A percentile compares a stretch with the other conserved stretches of the same genome.
Conservation (phyloP, 306 rosid genomes). For the Citrullus colocynthis region DNA sequence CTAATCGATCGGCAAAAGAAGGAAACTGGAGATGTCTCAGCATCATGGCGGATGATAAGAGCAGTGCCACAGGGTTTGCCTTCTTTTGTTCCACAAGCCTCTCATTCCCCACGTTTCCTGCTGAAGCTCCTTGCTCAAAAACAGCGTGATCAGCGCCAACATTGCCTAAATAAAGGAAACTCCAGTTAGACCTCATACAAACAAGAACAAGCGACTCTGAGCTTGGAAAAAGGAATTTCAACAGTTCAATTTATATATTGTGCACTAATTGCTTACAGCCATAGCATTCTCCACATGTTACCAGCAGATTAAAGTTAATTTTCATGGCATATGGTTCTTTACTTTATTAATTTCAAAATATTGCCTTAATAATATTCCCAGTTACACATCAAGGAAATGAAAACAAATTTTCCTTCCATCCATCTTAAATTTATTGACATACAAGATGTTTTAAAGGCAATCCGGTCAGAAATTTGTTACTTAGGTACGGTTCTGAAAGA, state of each 20-base stretch:
- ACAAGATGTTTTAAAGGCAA: neutral
- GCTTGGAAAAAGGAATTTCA: neutral
- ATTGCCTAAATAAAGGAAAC: constrained; percentile 42
- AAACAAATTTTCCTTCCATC: neutral
- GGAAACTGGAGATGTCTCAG: constrained; percentile 92
- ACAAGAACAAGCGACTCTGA: neutral
- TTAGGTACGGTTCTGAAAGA: neutral
- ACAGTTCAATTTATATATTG: neutral
- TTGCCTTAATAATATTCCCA: neutral
- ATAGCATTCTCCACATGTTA: neutral
- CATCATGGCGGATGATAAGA: constrained; percentile 94
- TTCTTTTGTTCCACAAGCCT: constrained; percentile 41
- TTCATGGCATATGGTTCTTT: neutral
- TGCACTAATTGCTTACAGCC: neutral
- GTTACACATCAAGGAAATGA: neutral
- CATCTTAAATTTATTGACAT: neutral
- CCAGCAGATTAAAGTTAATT: neutral
- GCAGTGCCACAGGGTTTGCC: constrained; percentile 90
- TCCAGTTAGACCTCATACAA: neutral
- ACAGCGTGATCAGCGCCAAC: constrained; percentile 86
- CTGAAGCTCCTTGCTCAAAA: constrained; percentile 98
- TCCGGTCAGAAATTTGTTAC: neutral
- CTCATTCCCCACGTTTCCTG: constrained; percentile 80
- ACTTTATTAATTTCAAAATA: neutral
- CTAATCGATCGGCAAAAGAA: constrained; percentile 78